phyloP scores from a whole-genome alignment of 2,329 filamentous ascomycete species.

The Aspergillus fumigatus region DNA sequence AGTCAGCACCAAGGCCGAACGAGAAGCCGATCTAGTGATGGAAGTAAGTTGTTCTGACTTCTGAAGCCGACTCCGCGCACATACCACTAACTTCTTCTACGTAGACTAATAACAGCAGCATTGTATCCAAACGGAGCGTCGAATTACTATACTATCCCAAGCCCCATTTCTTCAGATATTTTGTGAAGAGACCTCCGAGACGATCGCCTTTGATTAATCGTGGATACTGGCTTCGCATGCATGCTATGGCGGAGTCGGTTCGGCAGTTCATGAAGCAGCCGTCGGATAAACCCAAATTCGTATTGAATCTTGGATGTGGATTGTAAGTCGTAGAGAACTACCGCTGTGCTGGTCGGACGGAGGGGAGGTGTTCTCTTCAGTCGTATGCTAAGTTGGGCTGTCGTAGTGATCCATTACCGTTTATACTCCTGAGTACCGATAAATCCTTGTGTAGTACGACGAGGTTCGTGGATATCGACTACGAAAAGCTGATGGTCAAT shows the following conservation, averaged over 20 bases:
- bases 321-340: conserved; percentile 59
- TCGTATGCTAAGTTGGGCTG: conserved; percentile 23
- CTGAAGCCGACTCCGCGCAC: not conserved
- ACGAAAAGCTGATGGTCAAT: conserved; percentile 69
- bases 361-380: not conserved
- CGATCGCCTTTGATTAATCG: conserved; percentile 86
- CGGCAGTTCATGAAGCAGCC: conserved; percentile 63
- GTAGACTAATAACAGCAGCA: conserved; percentile 85
- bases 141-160: conserved; percentile 80
- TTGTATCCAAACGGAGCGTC: conserved; percentile 89
- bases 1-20: conserved; percentile 28
- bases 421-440: conserved; percentile 71
- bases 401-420: conserved; percentile 76
- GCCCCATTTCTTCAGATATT: conserved; percentile 80
- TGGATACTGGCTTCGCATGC: conserved; percentile 81
- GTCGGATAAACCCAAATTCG: conserved; percentile 58
- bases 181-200: conserved; percentile 77
- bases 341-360: not conserved
- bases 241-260: conserved; percentile 71
- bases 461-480: conserved; percentile 81
- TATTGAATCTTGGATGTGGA: conserved; percentile 84
- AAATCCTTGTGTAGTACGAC: conserved; percentile 53
- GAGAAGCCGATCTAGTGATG: conserved; percentile 52
- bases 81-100: not conserved
- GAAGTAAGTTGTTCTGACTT: conserved; percentile 36